A percentile compares a stretch with the other conserved stretches of the same genome.
Conservation (phyloP, 1,139 yeast genomes). For the Pneumocystis oryctolagi region DNA sequence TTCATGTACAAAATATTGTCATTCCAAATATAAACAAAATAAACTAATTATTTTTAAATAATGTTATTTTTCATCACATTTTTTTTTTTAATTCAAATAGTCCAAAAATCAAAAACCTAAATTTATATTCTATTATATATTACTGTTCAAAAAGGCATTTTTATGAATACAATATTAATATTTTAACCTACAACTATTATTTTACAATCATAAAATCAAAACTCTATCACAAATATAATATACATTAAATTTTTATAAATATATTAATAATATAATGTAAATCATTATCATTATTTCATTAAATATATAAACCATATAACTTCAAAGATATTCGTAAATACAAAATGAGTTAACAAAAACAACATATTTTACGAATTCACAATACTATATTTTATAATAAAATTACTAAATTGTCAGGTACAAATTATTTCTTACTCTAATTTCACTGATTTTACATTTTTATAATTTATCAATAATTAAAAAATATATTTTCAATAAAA, state of each 20-base stretch:
- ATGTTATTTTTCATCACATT: background rate
- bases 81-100: background rate
- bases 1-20: background rate
- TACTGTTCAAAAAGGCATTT: background rate
- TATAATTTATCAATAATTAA: no score
- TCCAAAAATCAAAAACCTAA: background rate
- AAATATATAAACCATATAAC: background rate
- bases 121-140: background rate
- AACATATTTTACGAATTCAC: no score
- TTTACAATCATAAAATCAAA: no score
- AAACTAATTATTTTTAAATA: background rate
- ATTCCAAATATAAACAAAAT: background rate
- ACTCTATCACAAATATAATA: no score
- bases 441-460: no score
- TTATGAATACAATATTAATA: background rate
- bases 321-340: no score
- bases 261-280: no score
- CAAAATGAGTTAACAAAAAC: no score
- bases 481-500: background rate
- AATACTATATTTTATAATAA: no score
- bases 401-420: no score
- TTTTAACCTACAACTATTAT: background rate
- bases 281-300: background rate
- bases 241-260: no score
- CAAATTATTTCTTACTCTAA: no score